phyloP scores from a whole-genome alignment of 1,139 yeast genomes.

The Kluyveromyces marxianus region DNA sequence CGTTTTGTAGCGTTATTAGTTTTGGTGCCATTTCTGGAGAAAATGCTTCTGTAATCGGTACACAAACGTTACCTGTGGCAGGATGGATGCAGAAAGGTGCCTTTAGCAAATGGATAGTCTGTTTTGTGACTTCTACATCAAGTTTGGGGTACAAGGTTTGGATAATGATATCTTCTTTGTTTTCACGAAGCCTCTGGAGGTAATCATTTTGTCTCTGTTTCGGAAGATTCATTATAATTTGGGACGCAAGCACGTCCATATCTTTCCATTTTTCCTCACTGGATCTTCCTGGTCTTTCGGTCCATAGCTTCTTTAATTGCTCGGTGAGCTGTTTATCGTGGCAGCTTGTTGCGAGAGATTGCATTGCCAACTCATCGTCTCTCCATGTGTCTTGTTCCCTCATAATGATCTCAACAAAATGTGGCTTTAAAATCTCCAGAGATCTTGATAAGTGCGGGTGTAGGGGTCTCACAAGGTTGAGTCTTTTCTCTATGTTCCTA shows the following conservation, averaged over 20 bases:
- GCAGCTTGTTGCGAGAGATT: slow-evolving; percentile 51
- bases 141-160: slow-evolving; percentile 82
- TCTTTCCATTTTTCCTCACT: slow-evolving; percentile 74
- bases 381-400: slow-evolving; percentile 86
- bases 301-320: slow-evolving; percentile 53
- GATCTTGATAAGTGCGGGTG: slow-evolving; percentile 86
- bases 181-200: slow-evolving; percentile 40
- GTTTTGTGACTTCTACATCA: slow-evolving; percentile 89
- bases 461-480: slow-evolving; percentile 65
- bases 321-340: slow-evolving; percentile 54
- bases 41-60: slow-evolving; percentile 66
- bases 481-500: slow-evolving; percentile 36
- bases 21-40: slow-evolving; percentile 81
- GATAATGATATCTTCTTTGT: slow-evolving; percentile 76
- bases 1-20: slow-evolving; percentile 46
- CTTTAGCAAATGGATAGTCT: slow-evolving; percentile 82
- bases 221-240: slow-evolving; percentile 34
- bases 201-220: slow-evolving; percentile 36
- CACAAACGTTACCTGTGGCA: slow-evolving; percentile 95
- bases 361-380: slow-evolving; percentile 36
- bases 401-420: slow-evolving; percentile 59
- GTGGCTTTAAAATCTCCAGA: slow-evolving; percentile 53
- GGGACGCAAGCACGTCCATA: slow-evolving; percentile 44
- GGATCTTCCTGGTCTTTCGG: slow-evolving; percentile 37
- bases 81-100: slow-evolving; percentile 99